These are phyloP conservation scores for Calonectria montana DNA, from an alignment of 2,329 filamentous ascomycete species.

Conservation along the genomic window DNA sequence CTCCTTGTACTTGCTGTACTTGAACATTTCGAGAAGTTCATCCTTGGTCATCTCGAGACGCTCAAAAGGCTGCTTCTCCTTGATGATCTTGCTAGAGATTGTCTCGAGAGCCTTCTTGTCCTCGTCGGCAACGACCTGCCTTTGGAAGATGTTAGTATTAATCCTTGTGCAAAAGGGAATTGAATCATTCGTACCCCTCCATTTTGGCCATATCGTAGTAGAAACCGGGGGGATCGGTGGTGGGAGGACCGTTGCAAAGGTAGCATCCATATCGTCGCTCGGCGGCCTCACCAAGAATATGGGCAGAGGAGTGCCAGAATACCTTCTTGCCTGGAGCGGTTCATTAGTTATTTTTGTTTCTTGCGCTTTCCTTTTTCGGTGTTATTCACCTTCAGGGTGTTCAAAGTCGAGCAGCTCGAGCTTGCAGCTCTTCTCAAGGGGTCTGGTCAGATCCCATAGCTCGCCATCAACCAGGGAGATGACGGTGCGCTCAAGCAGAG, in stretches of 20 bases:
- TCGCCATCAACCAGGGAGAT: constrained; percentile 86
- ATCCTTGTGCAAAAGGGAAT: neutral
- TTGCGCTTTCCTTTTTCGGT: neutral
- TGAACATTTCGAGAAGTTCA: constrained; percentile 92
- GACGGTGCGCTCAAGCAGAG: constrained; percentile 85
- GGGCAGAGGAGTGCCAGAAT: constrained; percentile 97
- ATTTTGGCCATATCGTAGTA: constrained; percentile 93
- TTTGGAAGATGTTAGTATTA: constrained; percentile 58
- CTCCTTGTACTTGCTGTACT: constrained; percentile 98
- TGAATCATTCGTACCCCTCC: constrained; percentile 46
- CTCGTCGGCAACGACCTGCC: constrained; percentile 76
- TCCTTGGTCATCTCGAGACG: constrained; percentile 90
- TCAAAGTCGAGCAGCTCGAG: constrained; percentile 89
- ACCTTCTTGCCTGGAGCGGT: constrained; percentile 78
- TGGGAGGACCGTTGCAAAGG: constrained; percentile 92
- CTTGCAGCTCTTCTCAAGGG: constrained; percentile 87
- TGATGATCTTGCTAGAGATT: constrained; percentile 85
- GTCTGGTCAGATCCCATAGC: constrained; percentile 93
- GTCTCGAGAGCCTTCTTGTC: constrained; percentile 90
- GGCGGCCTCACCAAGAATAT: constrained; percentile 94
- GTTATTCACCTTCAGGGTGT: constrained; percentile 48
- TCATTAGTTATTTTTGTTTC: neutral
- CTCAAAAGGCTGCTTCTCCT: constrained; percentile 97
- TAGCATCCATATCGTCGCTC: constrained; percentile 92
- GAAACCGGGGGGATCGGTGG: constrained; percentile 81